Conservation (phyloP, 345 rosid genomes). For the Salix exigua region DNA sequence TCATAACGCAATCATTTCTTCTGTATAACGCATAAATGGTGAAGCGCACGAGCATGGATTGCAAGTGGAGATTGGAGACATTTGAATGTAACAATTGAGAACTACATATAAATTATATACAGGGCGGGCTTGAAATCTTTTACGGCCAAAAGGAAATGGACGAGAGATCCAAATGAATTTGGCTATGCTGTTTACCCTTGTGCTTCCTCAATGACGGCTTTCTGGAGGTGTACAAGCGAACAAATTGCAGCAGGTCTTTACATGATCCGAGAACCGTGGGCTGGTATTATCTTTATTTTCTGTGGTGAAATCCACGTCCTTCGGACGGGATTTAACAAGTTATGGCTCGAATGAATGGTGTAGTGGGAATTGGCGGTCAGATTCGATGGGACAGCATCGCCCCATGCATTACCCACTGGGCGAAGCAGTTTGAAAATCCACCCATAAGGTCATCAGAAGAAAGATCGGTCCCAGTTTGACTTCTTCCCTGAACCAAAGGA, state of each 20-base stretch:
- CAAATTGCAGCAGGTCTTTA: neutral
- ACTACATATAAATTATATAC: constrained; percentile 24
- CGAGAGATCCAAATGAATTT: constrained; percentile 17
- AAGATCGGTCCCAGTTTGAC: constrained; percentile 15
- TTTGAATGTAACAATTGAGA: neutral
- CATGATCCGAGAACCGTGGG: neutral
- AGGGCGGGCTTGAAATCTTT: neutral
- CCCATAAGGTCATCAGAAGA: constrained; percentile 8
- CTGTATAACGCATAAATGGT: too few relatives aligned
- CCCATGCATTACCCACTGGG: constrained; percentile 66
- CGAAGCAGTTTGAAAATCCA: constrained; percentile 48
- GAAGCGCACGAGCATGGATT: too few relatives aligned
- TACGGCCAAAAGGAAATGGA: neutral
- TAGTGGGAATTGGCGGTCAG: constrained; percentile 1
- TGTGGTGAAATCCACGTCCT: constrained; percentile 42
- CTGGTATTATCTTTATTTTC: constrained; percentile 3
- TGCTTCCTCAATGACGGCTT: constrained; percentile 5
- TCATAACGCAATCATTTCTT: too few relatives aligned
- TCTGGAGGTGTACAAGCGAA: constrained; percentile 4
- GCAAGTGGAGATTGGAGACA: neutral
- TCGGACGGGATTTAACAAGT: constrained; percentile 42
- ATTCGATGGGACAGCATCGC: constrained; percentile 33
- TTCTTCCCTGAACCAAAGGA: constrained; percentile 39
- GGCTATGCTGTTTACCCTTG: constrained; percentile 13
- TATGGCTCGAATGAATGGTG: constrained; percentile 9